Conservation (phyloP, 1,284 basidiomycete species). For the Ceratobasidium sp. region DNA sequence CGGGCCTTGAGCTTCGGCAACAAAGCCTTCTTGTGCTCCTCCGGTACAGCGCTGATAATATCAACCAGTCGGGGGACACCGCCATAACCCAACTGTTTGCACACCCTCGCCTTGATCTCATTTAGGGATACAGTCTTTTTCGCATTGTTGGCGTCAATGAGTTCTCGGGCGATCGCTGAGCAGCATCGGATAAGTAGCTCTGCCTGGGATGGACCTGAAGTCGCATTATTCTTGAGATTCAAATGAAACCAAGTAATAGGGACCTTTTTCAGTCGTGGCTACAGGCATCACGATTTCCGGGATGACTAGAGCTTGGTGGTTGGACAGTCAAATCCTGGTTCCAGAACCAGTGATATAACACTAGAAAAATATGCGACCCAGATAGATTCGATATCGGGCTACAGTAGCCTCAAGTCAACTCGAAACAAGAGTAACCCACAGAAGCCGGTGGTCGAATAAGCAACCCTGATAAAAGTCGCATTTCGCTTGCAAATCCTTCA, state of each 20-base stretch:
- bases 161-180: conserved; percentile 93
- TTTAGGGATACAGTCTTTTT: conserved; percentile 87
- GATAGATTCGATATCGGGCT: neutral
- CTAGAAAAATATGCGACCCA: neutral
- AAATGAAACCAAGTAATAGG: neutral
- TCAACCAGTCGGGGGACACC: conserved; percentile 95
- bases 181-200: conserved; percentile 92
- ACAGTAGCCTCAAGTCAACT: neutral
- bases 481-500: conserved; percentile 1
- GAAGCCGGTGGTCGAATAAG: neutral
- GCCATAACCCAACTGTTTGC: conserved; percentile 89
- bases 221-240: neutral
- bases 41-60: conserved; percentile 98
- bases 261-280: conserved; percentile 41
- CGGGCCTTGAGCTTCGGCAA: conserved; percentile 93
- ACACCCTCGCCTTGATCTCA: conserved; percentile 86
- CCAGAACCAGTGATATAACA: neutral
- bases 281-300: conserved; percentile 15
- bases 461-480: neutral
- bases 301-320: neutral
- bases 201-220: conserved; percentile 73
- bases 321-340: neutral
- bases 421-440: neutral
- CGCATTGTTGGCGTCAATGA: conserved; percentile 90
- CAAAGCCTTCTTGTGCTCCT: conserved; percentile 93